Conservation (phyloP, 2,329 filamentous ascomycete species). For the Sclerotinia trifoliorum region DNA sequence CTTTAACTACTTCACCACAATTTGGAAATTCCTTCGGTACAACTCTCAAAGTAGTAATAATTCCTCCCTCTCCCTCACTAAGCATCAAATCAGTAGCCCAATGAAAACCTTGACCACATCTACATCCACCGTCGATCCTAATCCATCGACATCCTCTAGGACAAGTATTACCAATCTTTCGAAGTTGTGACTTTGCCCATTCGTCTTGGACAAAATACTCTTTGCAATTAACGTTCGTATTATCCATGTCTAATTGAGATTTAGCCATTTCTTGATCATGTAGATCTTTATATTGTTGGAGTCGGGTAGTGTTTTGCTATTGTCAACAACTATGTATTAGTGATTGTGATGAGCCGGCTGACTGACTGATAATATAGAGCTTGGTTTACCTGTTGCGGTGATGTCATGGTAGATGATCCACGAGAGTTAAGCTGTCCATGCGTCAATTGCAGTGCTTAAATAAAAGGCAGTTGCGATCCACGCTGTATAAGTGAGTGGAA, state of each 20-base stretch:
- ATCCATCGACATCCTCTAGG: conserved; percentile 1
- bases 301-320: not conserved
- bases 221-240: not conserved
- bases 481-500: not conserved
- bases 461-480: not conserved
- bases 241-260: not conserved
- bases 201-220: not conserved
- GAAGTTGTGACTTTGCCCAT: conserved; percentile 5
- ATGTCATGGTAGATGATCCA: not conserved
- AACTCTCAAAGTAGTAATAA: not conserved
- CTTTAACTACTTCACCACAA: not conserved
- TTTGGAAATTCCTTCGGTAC: conserved; percentile 1
- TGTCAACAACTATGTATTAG: not conserved
- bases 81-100: not conserved
- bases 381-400: not conserved
- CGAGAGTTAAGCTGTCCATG: not conserved
- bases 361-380: not conserved
- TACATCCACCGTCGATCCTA: not conserved
- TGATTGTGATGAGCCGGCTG: not conserved
- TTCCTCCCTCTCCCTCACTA: not conserved
- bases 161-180: not conserved
- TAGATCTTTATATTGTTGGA: not conserved
- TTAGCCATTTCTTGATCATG: not conserved
- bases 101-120: not conserved
- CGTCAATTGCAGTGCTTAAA: not conserved